phyloP scores from a whole-genome alignment of 2,329 filamentous ascomycete species.

The Verticillium tricorpus region DNA sequence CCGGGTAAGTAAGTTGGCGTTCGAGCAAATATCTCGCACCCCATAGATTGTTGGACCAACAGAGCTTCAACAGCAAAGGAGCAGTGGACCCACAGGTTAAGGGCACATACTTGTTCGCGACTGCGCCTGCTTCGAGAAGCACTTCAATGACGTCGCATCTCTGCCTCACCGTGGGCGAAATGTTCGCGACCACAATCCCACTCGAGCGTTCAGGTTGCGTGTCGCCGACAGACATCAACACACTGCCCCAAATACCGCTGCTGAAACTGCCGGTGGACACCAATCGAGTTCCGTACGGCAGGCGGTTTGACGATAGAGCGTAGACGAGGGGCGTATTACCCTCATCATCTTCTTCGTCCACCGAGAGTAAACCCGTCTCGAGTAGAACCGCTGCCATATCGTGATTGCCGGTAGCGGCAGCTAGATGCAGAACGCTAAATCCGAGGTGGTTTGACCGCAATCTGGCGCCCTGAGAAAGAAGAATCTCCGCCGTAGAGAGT shows the following conservation, averaged over 20 bases:
- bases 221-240: not conserved
- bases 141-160: not conserved
- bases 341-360: not conserved
- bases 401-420: not conserved
- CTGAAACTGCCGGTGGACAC: not conserved
- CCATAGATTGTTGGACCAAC: not conserved
- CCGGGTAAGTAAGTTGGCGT: not conserved
- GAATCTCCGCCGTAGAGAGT: not conserved
- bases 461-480: not conserved
- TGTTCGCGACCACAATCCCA: not conserved
- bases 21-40: not conserved
- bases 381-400: not conserved
- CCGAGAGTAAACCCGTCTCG: not conserved
- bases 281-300: not conserved
- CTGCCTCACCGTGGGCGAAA: not conserved
- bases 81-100: not conserved
- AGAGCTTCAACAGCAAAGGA: not conserved
- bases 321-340: not conserved
- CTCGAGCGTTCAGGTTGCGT: not conserved
- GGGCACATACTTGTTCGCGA: not conserved
- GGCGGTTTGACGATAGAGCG: not conserved
- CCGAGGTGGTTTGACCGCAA: not conserved
- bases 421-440: not conserved
- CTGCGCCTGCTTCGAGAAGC: not conserved
- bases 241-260: not conserved